Percentiles rank a stretch among this genome's conserved stretches.
These are phyloP conservation scores for Naganishia randhawae DNA, from an alignment of 768 basidiomycete genomes.

Conservation along the genomic window DNA sequence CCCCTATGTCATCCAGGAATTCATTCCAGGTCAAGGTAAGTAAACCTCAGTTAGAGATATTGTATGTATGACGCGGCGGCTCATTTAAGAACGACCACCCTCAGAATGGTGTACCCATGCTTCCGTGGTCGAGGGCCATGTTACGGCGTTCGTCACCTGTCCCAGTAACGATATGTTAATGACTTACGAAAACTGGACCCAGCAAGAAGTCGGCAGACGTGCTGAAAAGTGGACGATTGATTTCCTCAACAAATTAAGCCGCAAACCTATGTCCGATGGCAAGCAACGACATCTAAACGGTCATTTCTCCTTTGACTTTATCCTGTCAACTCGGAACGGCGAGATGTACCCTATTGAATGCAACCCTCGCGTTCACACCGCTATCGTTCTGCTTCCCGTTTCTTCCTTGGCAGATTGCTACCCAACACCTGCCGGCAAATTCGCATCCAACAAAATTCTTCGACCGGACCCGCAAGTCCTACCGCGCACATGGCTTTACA, in stretches of 20 bases:
- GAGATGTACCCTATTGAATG: conserved; percentile 50
- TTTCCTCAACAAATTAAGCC: conserved; percentile 37
- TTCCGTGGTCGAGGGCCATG: conserved; percentile 43
- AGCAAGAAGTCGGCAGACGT: conserved; percentile 33
- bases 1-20: conserved; percentile 51
- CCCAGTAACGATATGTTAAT: conserved; percentile 52
- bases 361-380: conserved; percentile 50
- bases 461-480: conserved; percentile 29
- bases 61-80: not conserved
- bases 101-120: conserved; percentile 51
- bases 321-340: conserved; percentile 42
- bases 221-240: conserved; percentile 46
- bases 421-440: conserved; percentile 1
- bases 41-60: not conserved
- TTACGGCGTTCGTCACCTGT: conserved; percentile 49
- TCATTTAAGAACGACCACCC: not conserved
- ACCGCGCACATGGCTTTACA: conserved; percentile 45
- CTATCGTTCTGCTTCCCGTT: conserved; percentile 44
- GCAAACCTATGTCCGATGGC: conserved; percentile 34
- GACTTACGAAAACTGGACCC: conserved; percentile 49
- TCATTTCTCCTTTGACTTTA: conserved; percentile 51
- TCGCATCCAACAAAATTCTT: conserved; percentile 23
- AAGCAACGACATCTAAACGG: conserved; percentile 39
- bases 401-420: conserved; percentile 36
- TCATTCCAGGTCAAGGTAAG: conserved; percentile 48